Base-by-base conservation (phyloP, 495 filamentous ascomycete species). In the Neurospora cerealis region DNA sequence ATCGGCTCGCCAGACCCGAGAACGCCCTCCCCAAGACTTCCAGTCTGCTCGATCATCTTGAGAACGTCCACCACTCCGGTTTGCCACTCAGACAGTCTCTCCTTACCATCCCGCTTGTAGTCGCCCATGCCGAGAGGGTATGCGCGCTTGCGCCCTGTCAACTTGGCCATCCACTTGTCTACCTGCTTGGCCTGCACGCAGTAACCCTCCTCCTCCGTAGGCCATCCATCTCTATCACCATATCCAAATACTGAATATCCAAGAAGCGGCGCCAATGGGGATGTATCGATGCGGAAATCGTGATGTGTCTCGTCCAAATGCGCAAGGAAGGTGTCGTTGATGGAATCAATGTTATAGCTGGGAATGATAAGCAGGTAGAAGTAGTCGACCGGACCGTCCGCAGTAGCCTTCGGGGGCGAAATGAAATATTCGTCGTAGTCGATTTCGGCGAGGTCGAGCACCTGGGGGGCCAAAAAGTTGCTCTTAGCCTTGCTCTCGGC, bases 171-270 rank as follows among this genome's bases (percentile, higher is more conserved):
- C 96, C 95, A 98, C 78, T 91, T 95, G 77, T 98, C 95, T 1
- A 96, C 85, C 71, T 96, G 90, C 77, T 89, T 91, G 0, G 95
- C 95, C 78, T 98, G 94, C 39, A 91, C 92, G 79, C 95, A 97
- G 81, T 93, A 98, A 0, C 95, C 95, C 75, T 96, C 93, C 72
- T 92, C 90, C 77, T 95, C 93, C 0, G 91, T 93, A 3, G 93
- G 92, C 95, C 95, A 98, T 62, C 91, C 93, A 79, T 95, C 92
- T 72, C 88, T 89, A 79, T 98, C 95, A 24, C 95, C 95, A 76
- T 97, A 91, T 0, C 95, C 95, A 85, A 98, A 98, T 3, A 98
- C 95, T 0, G 92, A 92, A 78, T 96, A 98, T 13, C 95, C 95
- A 5, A 93, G 84, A 46, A 98, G 82, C 11, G 83, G 83, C 0